A percentile compares a stretch with the other conserved stretches of the same genome.
phyloP scores from a whole-genome alignment of 2,329 filamentous ascomycete species.

The Neospermospora avenae region DNA sequence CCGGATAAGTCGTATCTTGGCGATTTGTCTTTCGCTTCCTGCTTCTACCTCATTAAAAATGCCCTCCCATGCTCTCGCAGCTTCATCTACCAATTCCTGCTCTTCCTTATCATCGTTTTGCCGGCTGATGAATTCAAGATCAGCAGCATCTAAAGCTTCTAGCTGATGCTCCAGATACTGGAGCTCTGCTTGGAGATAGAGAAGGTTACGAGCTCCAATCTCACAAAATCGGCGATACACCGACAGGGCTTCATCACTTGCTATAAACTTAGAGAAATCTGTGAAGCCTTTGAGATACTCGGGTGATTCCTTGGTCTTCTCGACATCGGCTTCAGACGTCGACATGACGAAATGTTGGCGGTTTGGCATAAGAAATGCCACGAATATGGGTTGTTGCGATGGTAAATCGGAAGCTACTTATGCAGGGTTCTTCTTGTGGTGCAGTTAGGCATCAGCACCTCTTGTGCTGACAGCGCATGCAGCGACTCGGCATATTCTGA shows the following conservation, averaged over 20 bases:
- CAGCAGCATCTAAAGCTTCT: neutral
- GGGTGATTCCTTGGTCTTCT: too few species aligned
- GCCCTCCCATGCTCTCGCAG: neutral
- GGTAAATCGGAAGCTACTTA: too few species aligned
- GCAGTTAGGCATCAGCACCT: too few species aligned
- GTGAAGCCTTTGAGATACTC: slow-evolving; percentile 2
- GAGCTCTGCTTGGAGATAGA: slow-evolving; percentile 19
- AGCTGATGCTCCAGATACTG: slow-evolving; percentile 7
- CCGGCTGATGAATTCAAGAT: neutral
- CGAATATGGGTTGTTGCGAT: too few species aligned
- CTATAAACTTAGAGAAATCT: slow-evolving; percentile 8
- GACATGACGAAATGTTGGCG: too few species aligned
- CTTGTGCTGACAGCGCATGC: too few species aligned
- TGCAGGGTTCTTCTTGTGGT: too few species aligned
- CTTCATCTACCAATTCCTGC: neutral
- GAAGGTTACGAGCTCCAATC: slow-evolving; percentile 16
- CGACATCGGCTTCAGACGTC: too few species aligned
- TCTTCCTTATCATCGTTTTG: neutral
- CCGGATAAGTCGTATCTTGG: neutral
- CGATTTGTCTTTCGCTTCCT: neutral
- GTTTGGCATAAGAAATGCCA: too few species aligned
- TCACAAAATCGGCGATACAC: slow-evolving; percentile 15
- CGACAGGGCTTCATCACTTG: slow-evolving; percentile 10
- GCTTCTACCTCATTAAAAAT: neutral
- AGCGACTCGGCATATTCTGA: too few species aligned